Evolutionary conservation across 345 rosid species (phyloP).

Genomic region (Citrus mangshanensis): DNA sequence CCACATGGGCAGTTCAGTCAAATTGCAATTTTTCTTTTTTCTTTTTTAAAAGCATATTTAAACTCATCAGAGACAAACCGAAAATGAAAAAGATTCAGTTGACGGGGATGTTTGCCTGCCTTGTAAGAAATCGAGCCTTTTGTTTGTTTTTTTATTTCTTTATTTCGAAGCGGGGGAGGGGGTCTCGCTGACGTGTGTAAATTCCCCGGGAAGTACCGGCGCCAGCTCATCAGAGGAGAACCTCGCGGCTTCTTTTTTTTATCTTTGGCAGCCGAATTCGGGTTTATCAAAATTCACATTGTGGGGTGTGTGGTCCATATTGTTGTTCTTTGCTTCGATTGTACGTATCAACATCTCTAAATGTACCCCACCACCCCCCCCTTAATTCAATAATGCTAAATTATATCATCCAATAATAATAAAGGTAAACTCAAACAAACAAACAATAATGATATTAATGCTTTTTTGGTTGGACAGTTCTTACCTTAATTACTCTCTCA

Average conservation of each 20-base stretch:
- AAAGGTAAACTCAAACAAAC: no score
- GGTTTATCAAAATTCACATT: background rate
- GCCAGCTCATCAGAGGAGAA: background rate
- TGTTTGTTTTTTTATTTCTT: background rate
- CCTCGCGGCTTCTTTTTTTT: background rate
- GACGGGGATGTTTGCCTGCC: conserved; percentile 23
- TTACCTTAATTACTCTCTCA: no score
- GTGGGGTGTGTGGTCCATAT: background rate
- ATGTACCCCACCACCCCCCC: no score
- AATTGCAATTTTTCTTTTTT: background rate
- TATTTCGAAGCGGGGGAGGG: no score
- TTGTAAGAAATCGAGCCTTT: background rate
- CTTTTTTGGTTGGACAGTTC: no score
- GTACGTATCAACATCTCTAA: no score
- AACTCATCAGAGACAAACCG: background rate
- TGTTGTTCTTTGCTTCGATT: no score
- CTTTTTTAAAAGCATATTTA: background rate
- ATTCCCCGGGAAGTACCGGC: background rate
- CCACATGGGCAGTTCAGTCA: conserved; percentile 19
- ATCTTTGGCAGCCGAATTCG: background rate
- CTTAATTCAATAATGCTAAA: no score
- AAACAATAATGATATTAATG: no score
- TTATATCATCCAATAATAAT: no score
- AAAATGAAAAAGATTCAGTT: background rate
- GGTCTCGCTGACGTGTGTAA: background rate